phyloP scores from a whole-genome alignment of 2,329 filamentous ascomycete species.

The Aureobasidium sp. region DNA sequence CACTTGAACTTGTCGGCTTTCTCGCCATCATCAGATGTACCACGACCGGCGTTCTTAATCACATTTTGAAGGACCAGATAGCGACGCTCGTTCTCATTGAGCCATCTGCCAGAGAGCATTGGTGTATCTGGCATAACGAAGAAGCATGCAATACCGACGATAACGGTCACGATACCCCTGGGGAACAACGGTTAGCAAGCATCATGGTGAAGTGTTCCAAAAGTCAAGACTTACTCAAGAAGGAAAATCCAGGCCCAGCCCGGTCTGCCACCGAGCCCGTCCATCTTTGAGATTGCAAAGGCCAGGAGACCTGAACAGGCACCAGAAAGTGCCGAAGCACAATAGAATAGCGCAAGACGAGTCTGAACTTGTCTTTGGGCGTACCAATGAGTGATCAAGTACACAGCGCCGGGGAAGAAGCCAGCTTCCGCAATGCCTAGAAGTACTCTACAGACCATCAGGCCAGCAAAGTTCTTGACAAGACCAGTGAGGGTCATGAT shows the following conservation, averaged over 20 bases:
- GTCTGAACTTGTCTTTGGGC: slow-evolving; percentile 16
- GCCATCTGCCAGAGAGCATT: slow-evolving; percentile 21
- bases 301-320: slow-evolving; percentile 21
- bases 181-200: not conserved
- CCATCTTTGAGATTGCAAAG: slow-evolving; percentile 30
- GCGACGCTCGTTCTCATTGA: slow-evolving; percentile 18
- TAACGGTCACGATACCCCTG: slow-evolving; percentile 41
- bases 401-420: slow-evolving; percentile 41
- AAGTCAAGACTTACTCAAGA: slow-evolving; percentile 33
- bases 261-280: slow-evolving; percentile 31
- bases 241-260: slow-evolving; percentile 41
- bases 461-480: slow-evolving; percentile 20
- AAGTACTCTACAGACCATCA: slow-evolving; percentile 42
- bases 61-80: slow-evolving; percentile 16
- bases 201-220: not conserved
- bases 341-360: slow-evolving; percentile 19
- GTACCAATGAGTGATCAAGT: slow-evolving; percentile 18
- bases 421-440: slow-evolving; percentile 66
- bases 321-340: slow-evolving; percentile 18
- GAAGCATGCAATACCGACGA: slow-evolving; percentile 44
- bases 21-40: slow-evolving; percentile 12
- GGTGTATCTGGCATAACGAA: slow-evolving; percentile 45
- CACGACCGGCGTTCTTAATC: slow-evolving; percentile 16
- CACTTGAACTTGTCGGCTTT: slow-evolving; percentile 19
- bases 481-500: slow-evolving; percentile 22